Percentiles rank a stretch among this genome's conserved stretches.
Evolutionary conservation across 2,329 filamentous ascomycete genomes (phyloP).

Genomic region (Fusarium sarcochroum): DNA sequence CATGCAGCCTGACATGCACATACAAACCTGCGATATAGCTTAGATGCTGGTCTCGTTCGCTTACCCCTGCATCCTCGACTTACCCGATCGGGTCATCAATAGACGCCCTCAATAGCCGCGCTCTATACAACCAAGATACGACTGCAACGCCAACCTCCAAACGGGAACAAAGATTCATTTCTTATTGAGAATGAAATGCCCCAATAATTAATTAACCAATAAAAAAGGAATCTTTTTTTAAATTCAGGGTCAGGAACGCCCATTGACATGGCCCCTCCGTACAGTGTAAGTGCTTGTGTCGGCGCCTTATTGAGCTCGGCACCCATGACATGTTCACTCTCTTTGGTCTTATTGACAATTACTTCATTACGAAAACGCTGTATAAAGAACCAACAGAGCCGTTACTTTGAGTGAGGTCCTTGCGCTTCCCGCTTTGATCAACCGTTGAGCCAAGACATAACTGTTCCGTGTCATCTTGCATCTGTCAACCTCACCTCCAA

Average conservation of each 20-base stretch:
- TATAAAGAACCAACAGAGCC: conserved; percentile 27
- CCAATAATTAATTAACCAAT: neutral
- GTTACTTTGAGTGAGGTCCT: conserved; percentile 21
- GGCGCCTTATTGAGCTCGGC: conserved; percentile 25
- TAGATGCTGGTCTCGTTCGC: conserved; percentile 12
- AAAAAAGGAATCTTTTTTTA: conserved; percentile 3
- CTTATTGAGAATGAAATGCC: conserved; percentile 5
- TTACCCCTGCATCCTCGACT: conserved; percentile 20
- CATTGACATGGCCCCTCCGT: conserved; percentile 15
- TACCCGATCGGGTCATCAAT: conserved; percentile 55
- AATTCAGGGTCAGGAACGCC: conserved; percentile 33
- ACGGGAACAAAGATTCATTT: conserved; percentile 22
- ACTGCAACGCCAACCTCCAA: conserved; percentile 23
- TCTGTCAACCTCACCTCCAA: conserved; percentile 23
- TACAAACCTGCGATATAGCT: neutral
- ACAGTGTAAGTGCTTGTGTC: conserved; percentile 17
- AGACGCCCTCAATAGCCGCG: conserved; percentile 52
- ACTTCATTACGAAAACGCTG: conserved; percentile 2
- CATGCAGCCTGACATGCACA: neutral
- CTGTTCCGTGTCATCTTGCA: conserved; percentile 14
- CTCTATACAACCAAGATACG: conserved; percentile 28
- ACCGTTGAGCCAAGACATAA: conserved; percentile 38
- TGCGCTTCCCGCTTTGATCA: conserved; percentile 36
- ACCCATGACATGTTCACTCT: neutral
- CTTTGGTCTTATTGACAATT: conserved; percentile 15